phyloP scores from a whole-genome alignment of 805 yeast genomes.

The Candida parachauliodes region DNA sequence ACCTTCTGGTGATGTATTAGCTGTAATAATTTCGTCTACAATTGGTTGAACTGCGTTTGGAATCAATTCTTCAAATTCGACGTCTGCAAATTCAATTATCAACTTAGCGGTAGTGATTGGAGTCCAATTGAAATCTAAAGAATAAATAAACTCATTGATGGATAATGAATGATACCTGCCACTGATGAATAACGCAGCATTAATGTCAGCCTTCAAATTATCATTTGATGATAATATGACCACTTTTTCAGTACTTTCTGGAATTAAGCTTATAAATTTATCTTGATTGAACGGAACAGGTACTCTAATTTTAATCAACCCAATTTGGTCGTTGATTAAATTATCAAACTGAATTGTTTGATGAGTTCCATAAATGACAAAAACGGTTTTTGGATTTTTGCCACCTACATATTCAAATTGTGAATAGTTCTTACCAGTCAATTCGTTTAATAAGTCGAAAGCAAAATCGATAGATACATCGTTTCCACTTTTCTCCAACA shows the following conservation, averaged over 20 bases:
- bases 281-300: constrained; percentile 74
- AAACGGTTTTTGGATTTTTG: constrained; percentile 62
- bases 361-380: constrained; percentile 74
- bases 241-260: constrained; percentile 53
- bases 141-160: constrained; percentile 52
- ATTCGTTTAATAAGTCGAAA: constrained; percentile 47
- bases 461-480: constrained; percentile 41
- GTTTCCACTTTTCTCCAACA: constrained; percentile 29
- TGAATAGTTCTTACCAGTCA: constrained; percentile 51
- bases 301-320: constrained; percentile 67
- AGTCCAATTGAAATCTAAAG: constrained; percentile 54
- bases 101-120: constrained; percentile 49
- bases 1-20: constrained; percentile 42
- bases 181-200: constrained; percentile 62
- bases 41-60: constrained; percentile 11
- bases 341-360: constrained; percentile 55
- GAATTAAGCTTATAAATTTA: constrained; percentile 57
- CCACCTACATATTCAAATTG: constrained; percentile 73
- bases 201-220: constrained; percentile 62
- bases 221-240: constrained; percentile 48
- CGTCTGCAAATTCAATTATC: constrained; percentile 38
- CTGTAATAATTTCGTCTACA: constrained; percentile 21
- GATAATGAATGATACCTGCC: constrained; percentile 34
- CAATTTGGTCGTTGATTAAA: constrained; percentile 46
- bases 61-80: constrained; percentile 27